Base-by-base conservation (phyloP, 805 yeast genomes). In the Millerago galiae region DNA sequence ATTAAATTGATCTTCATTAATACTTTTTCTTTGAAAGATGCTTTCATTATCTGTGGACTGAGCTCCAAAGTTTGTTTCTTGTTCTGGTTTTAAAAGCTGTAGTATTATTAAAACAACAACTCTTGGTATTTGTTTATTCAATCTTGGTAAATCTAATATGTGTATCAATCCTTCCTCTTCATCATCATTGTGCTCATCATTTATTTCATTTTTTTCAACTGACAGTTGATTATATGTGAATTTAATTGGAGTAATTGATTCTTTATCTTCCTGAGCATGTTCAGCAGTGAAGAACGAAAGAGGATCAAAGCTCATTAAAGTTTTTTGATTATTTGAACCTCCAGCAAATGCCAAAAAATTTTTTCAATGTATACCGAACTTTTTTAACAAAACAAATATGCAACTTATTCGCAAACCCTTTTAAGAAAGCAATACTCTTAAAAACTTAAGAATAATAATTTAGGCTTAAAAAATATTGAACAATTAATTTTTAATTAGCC, bases 71-170 rank as follows among this genome's bases (percentile, higher is more conserved):
- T 83, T 79, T 44, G 70, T 68, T 21, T 73, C 71, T 17, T 66
- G 67, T 16, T 68, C 69, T 0, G 77, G 78, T 5, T 72, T 58
- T 31, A 83, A 58, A 2, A 82, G 61, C 35, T 64, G 58, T 4
- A 84, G 58, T 1, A 81, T 52, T 2, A 71, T 58, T 2, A 62
- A 14, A 1, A 83, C 51, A 0, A 74, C 77, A 1, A 47, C 54
- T 7, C 57, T 56, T 1, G 85, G 76, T 0, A 86, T 81, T 15
- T 60, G 55, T 10, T 50, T 52, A 6, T 62, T 60, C n/a, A 75
- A 48, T 4, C 59, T 52, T 0, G 93, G 91, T 3, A 83, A 60
- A 53, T 84, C 91, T 5, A 81, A 63, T 0, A 72, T 53, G 44
- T 79, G 81, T 1, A 81, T 49, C 0, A 72, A 71, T 2, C 47